Conservation (phyloP, 208 protist species). For the Phytomonas francai region DNA sequence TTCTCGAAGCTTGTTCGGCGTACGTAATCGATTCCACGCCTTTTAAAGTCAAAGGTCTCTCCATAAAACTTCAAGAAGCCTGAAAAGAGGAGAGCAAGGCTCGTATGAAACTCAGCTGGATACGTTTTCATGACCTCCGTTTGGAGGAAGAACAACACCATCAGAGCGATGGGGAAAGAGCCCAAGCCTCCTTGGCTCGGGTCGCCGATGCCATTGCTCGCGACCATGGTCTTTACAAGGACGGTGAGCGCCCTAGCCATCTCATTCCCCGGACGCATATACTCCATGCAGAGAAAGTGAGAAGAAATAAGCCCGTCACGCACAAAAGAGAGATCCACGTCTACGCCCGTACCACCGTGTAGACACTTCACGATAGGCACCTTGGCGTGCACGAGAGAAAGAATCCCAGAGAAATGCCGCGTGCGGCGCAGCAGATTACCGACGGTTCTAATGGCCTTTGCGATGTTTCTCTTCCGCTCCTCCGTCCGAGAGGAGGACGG, state of each 20-base stretch:
- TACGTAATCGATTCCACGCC: conserved; percentile 57
- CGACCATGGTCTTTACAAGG: conserved; percentile 65
- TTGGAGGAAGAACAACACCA: conserved; percentile 77
- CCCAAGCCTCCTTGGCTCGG: conserved; percentile 75
- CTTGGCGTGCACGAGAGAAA: conserved; percentile 46
- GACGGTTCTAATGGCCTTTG: conserved; percentile 27
- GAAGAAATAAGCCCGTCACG: conserved; percentile 48
- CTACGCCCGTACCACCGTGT: conserved; percentile 24
- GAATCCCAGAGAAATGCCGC: conserved; percentile 24
- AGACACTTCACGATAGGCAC: conserved; percentile 82
- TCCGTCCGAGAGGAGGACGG: background rate
- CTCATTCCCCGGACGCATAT: conserved; percentile 46
- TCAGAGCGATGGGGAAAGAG: conserved; percentile 72
- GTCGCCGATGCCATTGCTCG: conserved; percentile 50
- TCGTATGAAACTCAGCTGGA: conserved; percentile 27
- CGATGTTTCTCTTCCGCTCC: conserved; percentile 14
- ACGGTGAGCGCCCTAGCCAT: conserved; percentile 68
- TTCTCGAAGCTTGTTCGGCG: conserved; percentile 43
- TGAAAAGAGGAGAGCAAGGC: conserved; percentile 41
- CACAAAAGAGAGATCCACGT: conserved; percentile 75
- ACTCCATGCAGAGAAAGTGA: conserved; percentile 58
- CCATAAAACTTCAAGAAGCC: conserved; percentile 79
- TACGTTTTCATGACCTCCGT: conserved; percentile 29
- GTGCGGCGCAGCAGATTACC: conserved; percentile 35
- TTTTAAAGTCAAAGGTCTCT: conserved; percentile 42